phyloP scores from a whole-genome alignment of 805 yeast genomes.

The Zygotorulaspora chibaensis region DNA sequence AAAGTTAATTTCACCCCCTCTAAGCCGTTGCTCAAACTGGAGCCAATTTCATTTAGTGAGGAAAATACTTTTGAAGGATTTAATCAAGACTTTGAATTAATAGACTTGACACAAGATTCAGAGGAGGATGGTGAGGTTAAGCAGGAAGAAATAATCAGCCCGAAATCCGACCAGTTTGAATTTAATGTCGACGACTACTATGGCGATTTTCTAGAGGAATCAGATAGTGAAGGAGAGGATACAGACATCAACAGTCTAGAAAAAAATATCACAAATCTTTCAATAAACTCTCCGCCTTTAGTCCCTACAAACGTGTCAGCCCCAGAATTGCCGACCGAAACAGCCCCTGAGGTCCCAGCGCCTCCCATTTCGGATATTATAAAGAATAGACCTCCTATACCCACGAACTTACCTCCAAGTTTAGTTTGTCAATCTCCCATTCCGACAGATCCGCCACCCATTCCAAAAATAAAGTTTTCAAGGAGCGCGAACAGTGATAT shows the following conservation, averaged over 20 bases:
- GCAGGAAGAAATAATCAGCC: not conserved
- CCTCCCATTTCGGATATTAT: not conserved
- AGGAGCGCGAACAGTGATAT: not conserved
- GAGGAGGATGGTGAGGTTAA: conserved; percentile 11
- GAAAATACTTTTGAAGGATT: conserved; percentile 13
- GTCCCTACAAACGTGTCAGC: conserved; percentile 1
- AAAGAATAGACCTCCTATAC: conserved; percentile 9
- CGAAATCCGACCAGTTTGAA: conserved; percentile 11
- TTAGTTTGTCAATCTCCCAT: no score
- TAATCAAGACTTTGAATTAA: conserved; percentile 13
- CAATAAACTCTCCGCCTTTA: conserved; percentile 10
- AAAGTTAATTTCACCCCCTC: conserved; percentile 28
- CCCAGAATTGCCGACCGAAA: not conserved
- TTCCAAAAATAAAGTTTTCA: conserved; percentile 3
- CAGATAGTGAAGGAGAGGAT: conserved; percentile 18
- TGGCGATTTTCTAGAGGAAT: conserved; percentile 7
- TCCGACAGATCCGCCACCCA: conserved; percentile 4
- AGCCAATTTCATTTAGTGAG: not conserved
- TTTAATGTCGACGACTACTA: conserved; percentile 25
- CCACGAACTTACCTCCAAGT: conserved; percentile 1
- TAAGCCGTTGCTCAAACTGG: conserved; percentile 20
- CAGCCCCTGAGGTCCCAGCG: not conserved
- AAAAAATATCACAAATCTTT: conserved; percentile 7
- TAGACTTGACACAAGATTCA: conserved; percentile 19
- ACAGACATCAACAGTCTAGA: conserved; percentile 15